Evolutionary conservation across 2,329 filamentous ascomycete species (phyloP).

Genomic region (Fusarium devonianum): DNA sequence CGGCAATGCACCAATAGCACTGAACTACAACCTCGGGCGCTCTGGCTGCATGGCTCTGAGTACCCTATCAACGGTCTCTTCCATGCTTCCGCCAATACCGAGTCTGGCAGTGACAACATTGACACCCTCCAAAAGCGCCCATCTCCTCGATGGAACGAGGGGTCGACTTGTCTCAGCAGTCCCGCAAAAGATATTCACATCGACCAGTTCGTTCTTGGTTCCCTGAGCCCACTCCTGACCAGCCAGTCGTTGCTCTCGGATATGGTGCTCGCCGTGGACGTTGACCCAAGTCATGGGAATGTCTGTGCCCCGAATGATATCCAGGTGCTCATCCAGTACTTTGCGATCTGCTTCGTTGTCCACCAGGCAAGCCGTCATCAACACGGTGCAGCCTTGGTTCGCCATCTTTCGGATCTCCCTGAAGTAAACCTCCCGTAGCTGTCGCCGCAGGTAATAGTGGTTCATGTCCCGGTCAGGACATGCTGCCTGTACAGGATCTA

Average conservation of each 20-base stretch:
- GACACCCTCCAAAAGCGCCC: background rate
- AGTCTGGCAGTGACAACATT: conserved; percentile 6
- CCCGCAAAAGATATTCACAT: background rate
- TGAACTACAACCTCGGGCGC: background rate
- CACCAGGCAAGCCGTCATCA: conserved; percentile 16
- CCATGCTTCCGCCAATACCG: background rate
- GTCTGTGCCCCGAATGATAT: background rate
- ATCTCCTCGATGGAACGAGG: background rate
- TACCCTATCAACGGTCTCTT: conserved; percentile 5
- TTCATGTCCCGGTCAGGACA: conserved; percentile 1
- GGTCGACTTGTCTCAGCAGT: background rate
- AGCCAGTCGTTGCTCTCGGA: conserved; percentile 2
- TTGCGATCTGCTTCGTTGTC: conserved; percentile 1
- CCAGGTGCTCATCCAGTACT: conserved; percentile 9
- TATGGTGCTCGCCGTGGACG: background rate
- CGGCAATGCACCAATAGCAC: background rate
- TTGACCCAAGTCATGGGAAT: conserved; percentile 22
- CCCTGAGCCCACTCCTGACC: background rate
- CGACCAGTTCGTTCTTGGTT: background rate
- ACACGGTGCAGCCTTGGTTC: conserved; percentile 4
- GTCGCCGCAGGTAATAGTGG: background rate
- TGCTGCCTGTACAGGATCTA: background rate
- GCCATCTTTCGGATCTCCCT: conserved; percentile 14
- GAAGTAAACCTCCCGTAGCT: conserved; percentile 16
- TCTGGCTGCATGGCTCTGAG: background rate